Evolutionary conservation across 495 filamentous ascomycete genomes (phyloP), one percentile per base, ranked within the genome.

Genomic region (Lophium mytilinum): DNA sequence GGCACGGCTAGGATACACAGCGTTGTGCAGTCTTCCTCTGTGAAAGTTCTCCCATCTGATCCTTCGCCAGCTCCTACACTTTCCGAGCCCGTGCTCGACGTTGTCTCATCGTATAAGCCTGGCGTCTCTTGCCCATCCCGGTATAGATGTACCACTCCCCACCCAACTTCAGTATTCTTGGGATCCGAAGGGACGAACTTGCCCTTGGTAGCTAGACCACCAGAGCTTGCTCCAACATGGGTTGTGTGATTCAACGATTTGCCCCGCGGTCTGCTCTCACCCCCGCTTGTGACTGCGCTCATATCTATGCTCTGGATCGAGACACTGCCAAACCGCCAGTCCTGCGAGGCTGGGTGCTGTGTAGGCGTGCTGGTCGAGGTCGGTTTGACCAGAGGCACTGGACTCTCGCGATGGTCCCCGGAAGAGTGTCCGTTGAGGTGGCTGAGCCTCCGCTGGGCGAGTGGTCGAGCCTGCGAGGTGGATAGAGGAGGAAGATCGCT

Each of bases 1-100:
- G 93, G 93, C 10, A 98, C 94, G 9, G 94, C 92, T 33, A 95
- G 83, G 41, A 98, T 89, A 68, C 93, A 97, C 18, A 97, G 70
- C 12, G 89, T 95, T n/a, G 87, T 93, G 65, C 86, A 90, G 40
- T 89, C 83, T 39, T 84, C 80, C 37, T 82, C 80, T 9, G 68
- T 62, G 56, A 73, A 71, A 63, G 65, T 49, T 50, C 62, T 53
- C 55, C 57, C 54, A 51, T 64, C 60, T 21, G 57, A 53, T 2
- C 55, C 56, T 19, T 53, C 50, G 52, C 57, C 61, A 11, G 52
- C 60, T 41, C 49, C 43, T 50, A 58, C 56, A 43, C 34, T 56
- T 1, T 68, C 65, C 19, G 57, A 61, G 0, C 52, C 61, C 14
- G 54, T 37, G 72, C 73, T 21, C 69, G 65, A 53, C 60, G 47